phyloP scores from a whole-genome alignment of 257 asterid genomes.

The Solanum sparsipilum region DNA sequence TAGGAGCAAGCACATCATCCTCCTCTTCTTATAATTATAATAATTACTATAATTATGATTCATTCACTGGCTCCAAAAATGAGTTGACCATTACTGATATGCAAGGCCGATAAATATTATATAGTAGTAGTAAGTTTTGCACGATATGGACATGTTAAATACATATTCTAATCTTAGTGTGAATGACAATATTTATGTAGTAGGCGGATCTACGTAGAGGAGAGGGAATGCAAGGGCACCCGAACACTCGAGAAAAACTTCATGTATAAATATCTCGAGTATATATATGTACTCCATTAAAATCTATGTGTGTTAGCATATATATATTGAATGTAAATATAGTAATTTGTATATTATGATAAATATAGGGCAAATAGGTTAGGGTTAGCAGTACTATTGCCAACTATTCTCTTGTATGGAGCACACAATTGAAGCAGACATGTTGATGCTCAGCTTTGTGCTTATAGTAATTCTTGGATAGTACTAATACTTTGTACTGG shows the following conservation, averaged over 20 bases:
- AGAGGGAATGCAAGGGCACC: neutral
- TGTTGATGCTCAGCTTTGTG: no score
- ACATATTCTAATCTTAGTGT: neutral
- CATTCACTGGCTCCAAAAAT: neutral
- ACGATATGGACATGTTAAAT: neutral
- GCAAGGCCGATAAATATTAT: neutral
- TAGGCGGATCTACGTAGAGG: neutral
- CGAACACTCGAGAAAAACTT: neutral
- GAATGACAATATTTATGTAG: neutral
- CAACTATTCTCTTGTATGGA: neutral
- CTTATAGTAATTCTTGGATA: no score
- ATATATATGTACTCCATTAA: neutral
- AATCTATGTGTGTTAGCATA: neutral
- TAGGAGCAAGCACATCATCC: neutral
- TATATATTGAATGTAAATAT: neutral
- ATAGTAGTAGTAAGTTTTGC: neutral
- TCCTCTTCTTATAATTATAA: neutral
- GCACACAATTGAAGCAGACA: neutral
- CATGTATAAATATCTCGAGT: neutral
- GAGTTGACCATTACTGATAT: neutral
- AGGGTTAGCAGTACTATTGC: neutral
- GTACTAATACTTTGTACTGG: no score
- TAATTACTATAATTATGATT: neutral
- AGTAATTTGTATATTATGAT: neutral
- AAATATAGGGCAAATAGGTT: neutral